Conservation (phyloP, 2,329 filamentous ascomycete genomes). For the Paramyrothecium roridum region DNA sequence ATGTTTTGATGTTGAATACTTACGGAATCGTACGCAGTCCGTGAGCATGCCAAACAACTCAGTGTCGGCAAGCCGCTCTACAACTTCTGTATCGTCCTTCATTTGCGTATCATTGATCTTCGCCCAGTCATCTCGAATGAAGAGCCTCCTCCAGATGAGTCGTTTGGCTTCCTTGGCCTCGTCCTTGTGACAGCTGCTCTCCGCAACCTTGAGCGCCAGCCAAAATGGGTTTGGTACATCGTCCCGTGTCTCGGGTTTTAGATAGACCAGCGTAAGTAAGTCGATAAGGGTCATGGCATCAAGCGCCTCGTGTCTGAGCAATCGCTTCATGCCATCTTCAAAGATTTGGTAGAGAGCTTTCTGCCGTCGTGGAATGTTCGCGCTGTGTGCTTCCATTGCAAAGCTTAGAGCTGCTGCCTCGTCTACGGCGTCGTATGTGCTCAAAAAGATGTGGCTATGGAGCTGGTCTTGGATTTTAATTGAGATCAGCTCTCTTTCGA, state of each 20-base stretch:
- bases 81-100: slow-evolving; percentile 67
- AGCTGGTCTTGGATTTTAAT: slow-evolving; percentile 78
- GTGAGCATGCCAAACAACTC: slow-evolving; percentile 66
- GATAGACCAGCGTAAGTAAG: slow-evolving; percentile 70
- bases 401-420: slow-evolving; percentile 74
- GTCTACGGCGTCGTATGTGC: slow-evolving; percentile 72
- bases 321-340: slow-evolving; percentile 63
- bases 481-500: slow-evolving; percentile 64
- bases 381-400: slow-evolving; percentile 65
- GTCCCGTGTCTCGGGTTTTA: slow-evolving; percentile 44
- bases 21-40: slow-evolving; percentile 63
- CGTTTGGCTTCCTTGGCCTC: slow-evolving; percentile 56
- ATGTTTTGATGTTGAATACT: slow-evolving; percentile 24
- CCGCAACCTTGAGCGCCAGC: slow-evolving; percentile 63
- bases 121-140: slow-evolving; percentile 81
- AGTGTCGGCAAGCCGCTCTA: slow-evolving; percentile 61
- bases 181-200: slow-evolving; percentile 50
- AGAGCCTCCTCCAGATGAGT: slow-evolving; percentile 83
- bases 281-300: slow-evolving; percentile 66
- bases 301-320: slow-evolving; percentile 71
- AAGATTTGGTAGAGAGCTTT: slow-evolving; percentile 69
- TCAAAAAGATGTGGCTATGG: slow-evolving; percentile 66
- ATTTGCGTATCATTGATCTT: slow-evolving; percentile 73
- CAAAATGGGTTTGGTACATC: slow-evolving; percentile 69
- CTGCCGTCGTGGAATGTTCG: slow-evolving; percentile 54